phyloP scores from a whole-genome alignment of 1,139 yeast species.

The Magnusiomyces starmeri region DNA sequence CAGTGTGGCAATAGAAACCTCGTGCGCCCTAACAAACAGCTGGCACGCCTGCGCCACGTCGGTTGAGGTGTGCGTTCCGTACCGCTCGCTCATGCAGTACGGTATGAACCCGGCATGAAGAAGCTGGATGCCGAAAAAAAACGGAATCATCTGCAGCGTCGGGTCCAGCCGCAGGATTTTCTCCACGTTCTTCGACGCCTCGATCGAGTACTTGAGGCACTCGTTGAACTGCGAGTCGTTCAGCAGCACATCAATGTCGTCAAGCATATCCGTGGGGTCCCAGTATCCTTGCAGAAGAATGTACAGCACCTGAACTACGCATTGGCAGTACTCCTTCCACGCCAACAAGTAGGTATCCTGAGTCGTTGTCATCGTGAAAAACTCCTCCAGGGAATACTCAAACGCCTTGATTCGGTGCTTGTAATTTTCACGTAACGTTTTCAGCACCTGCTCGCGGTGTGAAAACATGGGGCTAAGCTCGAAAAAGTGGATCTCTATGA shows the following conservation, averaged over 20 bases:
- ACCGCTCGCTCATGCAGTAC: slow-evolving; percentile 27
- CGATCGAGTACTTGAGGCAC: slow-evolving; percentile 25
- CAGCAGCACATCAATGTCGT: slow-evolving; percentile 24
- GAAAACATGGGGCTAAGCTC: slow-evolving; percentile 17
- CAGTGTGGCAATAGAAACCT: slow-evolving; percentile 31
- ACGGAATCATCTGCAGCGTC: slow-evolving; percentile 27
- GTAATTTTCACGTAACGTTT: slow-evolving; percentile 20
- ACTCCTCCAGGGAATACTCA: slow-evolving; percentile 22
- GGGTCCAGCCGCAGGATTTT: slow-evolving; percentile 25
- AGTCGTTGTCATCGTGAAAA: slow-evolving; percentile 11
- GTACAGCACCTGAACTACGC: slow-evolving; percentile 24
- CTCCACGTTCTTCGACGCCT: slow-evolving; percentile 26
- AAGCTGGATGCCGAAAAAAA: slow-evolving; percentile 28
- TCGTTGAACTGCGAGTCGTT: slow-evolving; percentile 23
- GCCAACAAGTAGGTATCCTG: slow-evolving; percentile 17
- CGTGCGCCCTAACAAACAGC: slow-evolving; percentile 31
- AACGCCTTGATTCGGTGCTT: slow-evolving; percentile 23
- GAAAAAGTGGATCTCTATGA: slow-evolving; percentile 24
- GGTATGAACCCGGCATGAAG: slow-evolving; percentile 28
- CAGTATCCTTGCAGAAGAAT: slow-evolving; percentile 24
- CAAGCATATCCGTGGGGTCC: slow-evolving; percentile 26
- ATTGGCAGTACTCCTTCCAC: slow-evolving; percentile 26
- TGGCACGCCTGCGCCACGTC: slow-evolving; percentile 32
- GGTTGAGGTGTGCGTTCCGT: slow-evolving; percentile 28
- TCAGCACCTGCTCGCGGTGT: slow-evolving; percentile 16